Evolutionary conservation across 345 rosid genomes (phyloP).

Genomic region (Syzygium jambos): DNA sequence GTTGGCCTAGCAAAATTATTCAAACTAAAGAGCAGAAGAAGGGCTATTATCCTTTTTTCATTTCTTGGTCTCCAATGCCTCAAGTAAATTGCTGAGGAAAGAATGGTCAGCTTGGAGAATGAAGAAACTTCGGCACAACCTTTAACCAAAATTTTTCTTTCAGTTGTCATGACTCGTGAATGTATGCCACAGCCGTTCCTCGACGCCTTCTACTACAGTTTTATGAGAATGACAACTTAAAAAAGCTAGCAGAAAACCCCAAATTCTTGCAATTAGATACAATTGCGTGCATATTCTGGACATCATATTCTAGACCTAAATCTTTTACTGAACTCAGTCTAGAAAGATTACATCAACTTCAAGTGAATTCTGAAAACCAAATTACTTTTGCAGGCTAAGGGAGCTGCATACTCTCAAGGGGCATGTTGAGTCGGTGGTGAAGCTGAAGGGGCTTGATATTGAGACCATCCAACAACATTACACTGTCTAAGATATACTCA

Average conservation of each 20-base stretch:
- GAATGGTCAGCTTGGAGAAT: background rate
- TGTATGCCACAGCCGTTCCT: background rate
- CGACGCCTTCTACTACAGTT: background rate
- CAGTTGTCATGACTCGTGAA: background rate
- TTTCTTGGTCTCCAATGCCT: background rate
- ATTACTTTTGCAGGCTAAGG: constrained; percentile 35
- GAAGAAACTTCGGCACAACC: background rate
- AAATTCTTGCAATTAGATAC: background rate
- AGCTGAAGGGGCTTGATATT: constrained; percentile 66
- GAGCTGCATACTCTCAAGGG: constrained; percentile 71
- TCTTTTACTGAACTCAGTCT: background rate
- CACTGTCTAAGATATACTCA: constrained; percentile 21
- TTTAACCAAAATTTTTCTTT: background rate
- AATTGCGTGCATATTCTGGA: background rate
- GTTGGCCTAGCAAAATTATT: background rate
- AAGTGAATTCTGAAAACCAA: background rate
- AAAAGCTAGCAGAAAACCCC: background rate
- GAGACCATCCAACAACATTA: constrained; percentile 69
- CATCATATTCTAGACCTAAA: background rate
- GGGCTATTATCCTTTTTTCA: background rate
- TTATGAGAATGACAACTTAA: background rate
- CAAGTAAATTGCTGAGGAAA: background rate
- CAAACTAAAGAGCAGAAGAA: background rate
- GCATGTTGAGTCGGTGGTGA: constrained; percentile 65
- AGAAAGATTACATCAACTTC: background rate